Conservation (phyloP, 495 filamentous ascomycete species). For the Penicillium silybi region DNA sequence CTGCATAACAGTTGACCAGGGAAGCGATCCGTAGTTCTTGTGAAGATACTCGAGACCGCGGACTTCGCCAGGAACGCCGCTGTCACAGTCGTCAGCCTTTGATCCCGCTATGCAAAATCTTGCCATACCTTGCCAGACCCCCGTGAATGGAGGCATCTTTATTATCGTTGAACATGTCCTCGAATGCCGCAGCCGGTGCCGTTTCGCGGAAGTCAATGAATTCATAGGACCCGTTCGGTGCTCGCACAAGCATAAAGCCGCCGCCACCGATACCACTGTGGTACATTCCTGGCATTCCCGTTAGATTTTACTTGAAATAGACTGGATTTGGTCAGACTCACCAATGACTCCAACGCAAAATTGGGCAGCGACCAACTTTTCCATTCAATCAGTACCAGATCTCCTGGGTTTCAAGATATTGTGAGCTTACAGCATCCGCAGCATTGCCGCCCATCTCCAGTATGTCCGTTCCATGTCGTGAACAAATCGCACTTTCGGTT, state of each 20-base stretch:
- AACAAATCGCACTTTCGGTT: constrained; percentile 72
- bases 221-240: constrained; percentile 60
- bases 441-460: constrained; percentile 68
- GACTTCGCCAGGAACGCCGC: constrained; percentile 80
- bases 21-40: constrained; percentile 62
- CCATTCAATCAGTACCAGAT: background rate
- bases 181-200: constrained; percentile 69
- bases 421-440: constrained; percentile 58
- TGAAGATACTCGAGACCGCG: constrained; percentile 74
- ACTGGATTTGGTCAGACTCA: constrained; percentile 17
- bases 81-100: constrained; percentile 14
- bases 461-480: constrained; percentile 68
- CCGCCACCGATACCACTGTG: constrained; percentile 86
- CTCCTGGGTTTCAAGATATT: background rate
- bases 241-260: constrained; percentile 78
- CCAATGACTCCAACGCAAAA: constrained; percentile 74
- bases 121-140: constrained; percentile 59
- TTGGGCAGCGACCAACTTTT: constrained; percentile 62
- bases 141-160: constrained; percentile 45
- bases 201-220: constrained; percentile 84
- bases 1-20: constrained; percentile 65
- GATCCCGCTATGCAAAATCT: background rate
- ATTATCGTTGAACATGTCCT: constrained; percentile 75
- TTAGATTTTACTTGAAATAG: background rate
- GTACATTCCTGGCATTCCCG: constrained; percentile 58